Evolutionary conservation across 495 filamentous ascomycete species (phyloP).

Genomic region (Hypoxylon cercidicola): DNA sequence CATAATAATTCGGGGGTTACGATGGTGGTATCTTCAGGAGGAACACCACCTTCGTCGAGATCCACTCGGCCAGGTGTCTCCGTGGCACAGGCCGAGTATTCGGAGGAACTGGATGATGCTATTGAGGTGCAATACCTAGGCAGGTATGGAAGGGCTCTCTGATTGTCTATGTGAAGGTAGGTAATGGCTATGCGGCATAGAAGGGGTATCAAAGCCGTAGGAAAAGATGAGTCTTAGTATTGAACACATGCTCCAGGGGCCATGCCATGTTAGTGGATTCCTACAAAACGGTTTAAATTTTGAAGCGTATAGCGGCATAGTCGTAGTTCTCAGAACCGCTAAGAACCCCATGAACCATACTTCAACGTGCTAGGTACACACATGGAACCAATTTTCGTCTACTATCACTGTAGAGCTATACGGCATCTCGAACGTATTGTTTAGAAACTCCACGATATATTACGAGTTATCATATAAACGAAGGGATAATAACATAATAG

Average conservation of each 20-base stretch:
- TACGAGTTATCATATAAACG: not conserved
- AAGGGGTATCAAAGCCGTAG: slow-evolving; percentile 51
- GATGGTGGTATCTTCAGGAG: slow-evolving; percentile 11
- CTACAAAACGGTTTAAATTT: no score
- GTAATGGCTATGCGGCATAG: no score
- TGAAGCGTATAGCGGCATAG: not conserved
- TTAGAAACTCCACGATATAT: no score
- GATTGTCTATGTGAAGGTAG: not conserved
- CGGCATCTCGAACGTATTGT: no score
- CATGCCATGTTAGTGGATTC: slow-evolving; percentile 41
- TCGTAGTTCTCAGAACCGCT: not conserved
- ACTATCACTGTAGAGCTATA: no score
- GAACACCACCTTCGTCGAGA: slow-evolving; percentile 14
- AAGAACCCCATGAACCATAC: not conserved
- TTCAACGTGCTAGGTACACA: not conserved
- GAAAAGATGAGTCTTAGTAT: slow-evolving; percentile 63
- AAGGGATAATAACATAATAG: not conserved
- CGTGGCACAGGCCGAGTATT: not conserved
- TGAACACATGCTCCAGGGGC: no score
- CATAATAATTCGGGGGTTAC: slow-evolving; percentile 25
- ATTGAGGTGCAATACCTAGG: slow-evolving; percentile 27
- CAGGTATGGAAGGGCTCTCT: slow-evolving; percentile 17
- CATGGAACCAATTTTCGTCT: no score
- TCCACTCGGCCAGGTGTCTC: slow-evolving; percentile 3
- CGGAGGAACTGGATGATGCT: slow-evolving; percentile 16